Base-by-base conservation (phyloP, 768 basidiomycete genomes). In the Termitomyces sp. region DNA sequence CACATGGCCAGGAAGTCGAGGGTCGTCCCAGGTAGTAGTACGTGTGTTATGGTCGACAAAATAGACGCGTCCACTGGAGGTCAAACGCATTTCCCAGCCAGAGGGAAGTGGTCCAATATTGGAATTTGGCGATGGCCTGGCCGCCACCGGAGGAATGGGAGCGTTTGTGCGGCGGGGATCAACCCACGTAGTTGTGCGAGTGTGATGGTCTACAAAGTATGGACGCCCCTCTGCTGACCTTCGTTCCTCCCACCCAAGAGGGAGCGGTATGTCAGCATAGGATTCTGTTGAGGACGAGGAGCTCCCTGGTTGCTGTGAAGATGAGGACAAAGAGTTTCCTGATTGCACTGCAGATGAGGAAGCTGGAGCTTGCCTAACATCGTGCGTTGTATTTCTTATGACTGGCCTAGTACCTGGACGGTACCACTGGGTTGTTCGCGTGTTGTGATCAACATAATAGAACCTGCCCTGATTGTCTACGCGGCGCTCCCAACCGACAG, bases 71-170 rank as follows among this genome's bases (percentile, higher is more conserved):
- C 82, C 82, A 0, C 89, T 93, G 1, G 88, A 87, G 1, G 94
- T 95, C 55, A 95, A 73, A 20, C 94, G 82, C 94, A 95, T 95
- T 74, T 96, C 94, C 93, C 93, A 96, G 60, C 93, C 94, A 48
- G 87, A 89, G 5, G 94, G 94, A 40, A 96, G 78, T 7, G 90
- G 85, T 0, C 94, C 93, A 18, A 93, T 82, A 63, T 88, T 78
- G 62, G 85, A 72, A 58, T 77, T 82, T 64, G 84, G 71, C 57
- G 79, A 74, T 56, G 77, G 78, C 28, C 83, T 69, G 16, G 77
- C 64, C 66, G 82, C 66, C 60, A 82, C 75, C 64, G 82, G 67
- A 61, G 83, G 68, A 64, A 81, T 65, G 65, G 75, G 77, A 63
- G 82, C 81, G 32, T 80, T 81, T 13, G 65, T 67, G 20, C 87